These are phyloP conservation scores for Casaregolazyma suthepensis DNA, from an alignment of 1,139 yeast species.

Conservation along the genomic window DNA sequence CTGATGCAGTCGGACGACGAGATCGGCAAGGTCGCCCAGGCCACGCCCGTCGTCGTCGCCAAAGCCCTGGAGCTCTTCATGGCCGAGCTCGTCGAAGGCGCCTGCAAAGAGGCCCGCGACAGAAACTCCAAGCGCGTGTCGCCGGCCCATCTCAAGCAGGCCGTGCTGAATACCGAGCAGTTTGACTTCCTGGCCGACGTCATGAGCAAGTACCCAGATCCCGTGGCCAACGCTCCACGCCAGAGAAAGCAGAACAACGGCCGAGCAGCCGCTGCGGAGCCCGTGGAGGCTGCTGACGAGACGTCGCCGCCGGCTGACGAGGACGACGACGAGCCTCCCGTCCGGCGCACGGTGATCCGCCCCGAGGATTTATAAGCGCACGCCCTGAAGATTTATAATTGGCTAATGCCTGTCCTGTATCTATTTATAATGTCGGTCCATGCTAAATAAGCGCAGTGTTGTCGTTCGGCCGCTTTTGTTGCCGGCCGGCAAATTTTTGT, in stretches of 20 bases:
- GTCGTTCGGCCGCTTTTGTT: neutral
- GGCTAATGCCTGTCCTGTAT: too few relatives aligned
- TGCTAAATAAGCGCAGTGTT: neutral
- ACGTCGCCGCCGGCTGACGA: neutral
- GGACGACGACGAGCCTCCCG: constrained; percentile 1
- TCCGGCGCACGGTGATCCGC: constrained; percentile 7
- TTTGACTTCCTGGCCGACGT: constrained; percentile 84
- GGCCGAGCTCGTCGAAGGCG: constrained; percentile 81
- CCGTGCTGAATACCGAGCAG: constrained; percentile 80
- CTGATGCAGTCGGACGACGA: constrained; percentile 98
- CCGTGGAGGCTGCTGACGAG: neutral
- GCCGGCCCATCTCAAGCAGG: constrained; percentile 76
- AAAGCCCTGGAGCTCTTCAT: constrained; percentile 88
- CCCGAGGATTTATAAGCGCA: constrained; percentile 9
- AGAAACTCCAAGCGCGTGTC: constrained; percentile 77
- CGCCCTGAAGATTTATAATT: constrained; percentile 8
- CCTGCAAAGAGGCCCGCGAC: constrained; percentile 69
- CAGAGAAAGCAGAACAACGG: constrained; percentile 1
- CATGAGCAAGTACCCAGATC: constrained; percentile 52
- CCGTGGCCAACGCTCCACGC: constrained; percentile 24
- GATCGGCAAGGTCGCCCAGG: constrained; percentile 97
- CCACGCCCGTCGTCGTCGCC: constrained; percentile 95
- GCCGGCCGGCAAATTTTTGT: neutral
- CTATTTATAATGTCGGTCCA: neutral
- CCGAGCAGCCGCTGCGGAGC: neutral